Evolutionary conservation across 495 filamentous ascomycete genomes (phyloP).

Genomic region (Aspergillus ellipticus): DNA sequence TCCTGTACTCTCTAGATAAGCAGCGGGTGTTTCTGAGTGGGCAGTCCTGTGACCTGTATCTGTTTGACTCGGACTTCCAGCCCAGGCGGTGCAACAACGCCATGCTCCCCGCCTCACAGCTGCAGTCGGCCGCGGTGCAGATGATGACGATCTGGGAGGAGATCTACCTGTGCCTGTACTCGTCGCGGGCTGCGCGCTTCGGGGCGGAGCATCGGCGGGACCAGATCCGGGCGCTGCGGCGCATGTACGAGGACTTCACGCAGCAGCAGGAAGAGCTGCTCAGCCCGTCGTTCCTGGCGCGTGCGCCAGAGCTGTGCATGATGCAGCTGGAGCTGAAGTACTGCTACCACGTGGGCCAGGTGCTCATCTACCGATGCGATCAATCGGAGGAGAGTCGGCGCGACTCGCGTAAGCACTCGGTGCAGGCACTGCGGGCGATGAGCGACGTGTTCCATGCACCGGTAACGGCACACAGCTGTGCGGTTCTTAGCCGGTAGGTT

Average conservation of each 20-base stretch:
- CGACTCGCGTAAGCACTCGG: not conserved
- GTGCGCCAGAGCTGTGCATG: not conserved
- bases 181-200: not conserved
- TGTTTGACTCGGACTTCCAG: not conserved
- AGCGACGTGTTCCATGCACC: not conserved
- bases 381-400: not conserved
- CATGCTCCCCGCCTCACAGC: not conserved
- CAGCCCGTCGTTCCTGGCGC: not conserved
- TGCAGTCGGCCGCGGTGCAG: not conserved
- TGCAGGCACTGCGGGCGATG: not conserved
- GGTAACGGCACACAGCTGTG: not conserved
- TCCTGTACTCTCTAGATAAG: not conserved
- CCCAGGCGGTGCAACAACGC: not conserved
- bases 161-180: slow-evolving; percentile 3
- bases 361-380: slow-evolving; percentile 1
- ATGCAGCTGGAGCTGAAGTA: not conserved
- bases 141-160: slow-evolving; percentile 5
- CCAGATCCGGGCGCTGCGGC: not conserved
- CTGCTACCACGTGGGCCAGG: not conserved
- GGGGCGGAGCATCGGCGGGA: not conserved
- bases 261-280: not conserved
- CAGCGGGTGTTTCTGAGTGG: not conserved
- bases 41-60: not conserved
- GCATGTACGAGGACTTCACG: not conserved
- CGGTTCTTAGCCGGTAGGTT: not conserved